A percentile compares a stretch with the other conserved stretches of the same genome.
phyloP scores from a whole-genome alignment of 106 monocot genomes.

The Posidonia australis region DNA sequence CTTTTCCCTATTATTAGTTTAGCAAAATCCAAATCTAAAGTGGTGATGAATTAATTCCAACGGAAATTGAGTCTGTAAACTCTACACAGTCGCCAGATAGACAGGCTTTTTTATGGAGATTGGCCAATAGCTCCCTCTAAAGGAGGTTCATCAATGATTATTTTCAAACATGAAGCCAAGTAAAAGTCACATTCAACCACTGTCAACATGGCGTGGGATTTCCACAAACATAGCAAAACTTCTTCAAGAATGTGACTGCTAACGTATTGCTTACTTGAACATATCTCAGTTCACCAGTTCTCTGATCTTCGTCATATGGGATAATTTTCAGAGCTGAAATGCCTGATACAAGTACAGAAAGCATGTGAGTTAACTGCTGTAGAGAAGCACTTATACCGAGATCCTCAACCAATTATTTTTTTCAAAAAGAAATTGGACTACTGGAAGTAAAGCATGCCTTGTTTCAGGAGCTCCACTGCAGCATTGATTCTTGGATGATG shows the following conservation, averaged over 20 bases:
- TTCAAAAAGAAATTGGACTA: neutral
- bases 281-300: constrained; percentile 87
- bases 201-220: neutral
- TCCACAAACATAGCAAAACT: neutral
- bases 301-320: constrained; percentile 79
- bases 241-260: neutral
- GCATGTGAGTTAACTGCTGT: neutral
- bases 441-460: constrained; percentile 34
- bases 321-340: constrained; percentile 52
- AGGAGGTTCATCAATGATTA: too few relatives aligned
- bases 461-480: constrained; percentile 59
- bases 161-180: too few relatives aligned
- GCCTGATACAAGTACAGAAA: constrained; percentile 29
- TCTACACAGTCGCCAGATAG: too few relatives aligned
- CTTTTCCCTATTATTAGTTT: too few relatives aligned
- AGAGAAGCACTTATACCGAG: neutral
- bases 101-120: too few relatives aligned
- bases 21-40: too few relatives aligned
- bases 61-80: too few relatives aligned
- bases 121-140: too few relatives aligned
- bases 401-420: neutral
- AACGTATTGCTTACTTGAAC: constrained; percentile 47
- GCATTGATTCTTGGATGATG: constrained; percentile 93
- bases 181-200: too few relatives aligned
- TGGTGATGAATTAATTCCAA: too few relatives aligned